Evolutionary conservation across 2,329 filamentous ascomycete genomes (phyloP), one percentile per base, ranked within the genome.

Genomic region (Beauveria asiatica): DNA sequence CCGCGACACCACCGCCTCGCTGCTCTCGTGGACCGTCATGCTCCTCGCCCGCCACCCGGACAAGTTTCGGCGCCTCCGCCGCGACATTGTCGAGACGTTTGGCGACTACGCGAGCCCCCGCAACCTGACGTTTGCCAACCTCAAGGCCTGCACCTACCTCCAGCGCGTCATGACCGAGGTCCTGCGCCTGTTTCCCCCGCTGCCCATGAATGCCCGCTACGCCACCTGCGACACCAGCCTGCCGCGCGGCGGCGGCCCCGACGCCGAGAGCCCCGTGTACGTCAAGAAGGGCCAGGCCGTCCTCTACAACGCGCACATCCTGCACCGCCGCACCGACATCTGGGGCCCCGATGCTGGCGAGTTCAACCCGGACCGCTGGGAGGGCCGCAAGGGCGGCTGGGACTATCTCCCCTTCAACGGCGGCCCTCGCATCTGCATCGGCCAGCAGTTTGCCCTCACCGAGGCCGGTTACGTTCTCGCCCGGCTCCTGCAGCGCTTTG

Each of bases 1-100:
- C 0, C 75, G 81, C 17, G 81, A 84, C 64, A 83, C 80, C 3
- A 83, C 80, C 0, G 79, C 79, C 2, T 73, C 71, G 8, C 71
- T 81, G 3, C 70, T 84, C 1, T 75, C 77, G 10, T 83, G 78
- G 76, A 73, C 74, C 61, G 68, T 71, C 23, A 68, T 82, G 19
- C 68, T 77, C 0, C 72, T 73, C 25, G 49, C 60, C 9, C 57
- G 60, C 8, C 69, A 80, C 62, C 72, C 72, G 1, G 64, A 63
- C 0, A 69, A 78, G 42, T 80, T 74, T 64, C 62, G 68, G 16
- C 78, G 75, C 60, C 70, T 83, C 17, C 74, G 78, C 5, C 62
- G 68, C 21, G 70, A 74, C 48, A 65, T 80, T 16, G 49, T 80
- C 41, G 65, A 70, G 3, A 66, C 72, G 0, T 80, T 92, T 17